Base-by-base conservation (phyloP, 129 eudicot species). In the Apium graveolens region DNA sequence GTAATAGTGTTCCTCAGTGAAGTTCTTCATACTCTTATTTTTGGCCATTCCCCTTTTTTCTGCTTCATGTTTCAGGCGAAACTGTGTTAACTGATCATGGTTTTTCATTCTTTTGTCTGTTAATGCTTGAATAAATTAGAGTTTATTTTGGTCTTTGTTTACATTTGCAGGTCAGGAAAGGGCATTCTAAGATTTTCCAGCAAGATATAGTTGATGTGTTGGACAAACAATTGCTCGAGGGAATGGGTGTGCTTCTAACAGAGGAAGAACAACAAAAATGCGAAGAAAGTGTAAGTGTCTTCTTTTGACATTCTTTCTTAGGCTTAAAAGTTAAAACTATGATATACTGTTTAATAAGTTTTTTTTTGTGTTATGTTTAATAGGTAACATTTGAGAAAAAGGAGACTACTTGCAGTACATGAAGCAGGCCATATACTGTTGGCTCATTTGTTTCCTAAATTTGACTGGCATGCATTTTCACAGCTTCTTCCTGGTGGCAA, bases 401-500 rank as follows among this genome's bases (percentile, higher is more conserved):
- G 87, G 87, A 85, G 90, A 81, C 84, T 95, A 73, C 84, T 95
- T 81, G 98, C 98, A 34, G 98, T 95, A 73, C 97, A 95, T 83
- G 98, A 95, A 86, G 97, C 98, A 69, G 98, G 97, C 74, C 98
- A 91, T 82, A 86, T 95, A 62, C 80, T 95, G 62, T 88, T 95
- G 84, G 98, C 98, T 49, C 98, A 95, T 80, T 83, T 91, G 80
- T 92, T 95, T 84, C 97, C 98, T 80, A 82, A 86, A 85, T 95
- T 88, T 83, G 98, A 95, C 51, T 90, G 96, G 97, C 98, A 95
- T 87, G 98, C 97, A 75, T 91, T 95, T 84, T 91, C 98, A 77
- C 98, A 95, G 90, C 91, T 95, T 76, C 83, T 95, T 62, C 97
- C 98, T 27, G 97, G 97, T 83, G 98, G 97, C 76, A 95, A 95